These are phyloP conservation scores for Halophytophthora batemanensis DNA, from an alignment of 352 stramenopile species.

Conservation along the genomic window DNA sequence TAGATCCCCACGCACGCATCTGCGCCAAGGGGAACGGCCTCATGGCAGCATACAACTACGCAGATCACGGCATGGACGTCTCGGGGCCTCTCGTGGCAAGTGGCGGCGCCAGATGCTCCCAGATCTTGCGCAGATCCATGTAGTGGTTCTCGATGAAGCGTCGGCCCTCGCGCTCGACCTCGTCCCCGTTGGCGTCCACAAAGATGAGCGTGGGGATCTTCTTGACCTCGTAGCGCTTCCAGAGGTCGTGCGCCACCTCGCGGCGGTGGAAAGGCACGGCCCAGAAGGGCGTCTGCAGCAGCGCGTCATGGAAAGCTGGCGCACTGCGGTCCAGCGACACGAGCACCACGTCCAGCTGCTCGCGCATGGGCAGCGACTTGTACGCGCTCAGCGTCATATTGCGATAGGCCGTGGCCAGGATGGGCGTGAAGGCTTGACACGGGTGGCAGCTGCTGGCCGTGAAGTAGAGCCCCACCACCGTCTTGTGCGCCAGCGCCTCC, in stretches of 20 bases:
- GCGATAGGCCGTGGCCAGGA: conserved; percentile 55
- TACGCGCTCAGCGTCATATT: conserved; percentile 67
- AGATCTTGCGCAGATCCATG: conserved; percentile 59
- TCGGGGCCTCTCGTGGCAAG: conserved; percentile 12
- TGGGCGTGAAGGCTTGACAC: conserved; percentile 61
- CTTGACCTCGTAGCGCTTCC: conserved; percentile 69
- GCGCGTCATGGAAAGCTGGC: conserved; percentile 49
- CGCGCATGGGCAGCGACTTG: conserved; percentile 50
- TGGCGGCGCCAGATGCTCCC: conserved; percentile 37
- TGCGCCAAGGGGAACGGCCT: too few species aligned
- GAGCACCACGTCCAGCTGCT: conserved; percentile 58
- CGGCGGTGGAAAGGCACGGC: conserved; percentile 51
- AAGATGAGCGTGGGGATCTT: conserved; percentile 70
- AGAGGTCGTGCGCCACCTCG: conserved; percentile 50
- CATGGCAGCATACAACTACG: too few species aligned
- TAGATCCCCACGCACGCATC: too few species aligned
- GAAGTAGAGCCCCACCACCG: conserved; percentile 63
- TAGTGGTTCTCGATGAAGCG: conserved; percentile 62
- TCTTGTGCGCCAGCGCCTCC: conserved; percentile 52
- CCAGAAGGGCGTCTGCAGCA: conserved; percentile 61
- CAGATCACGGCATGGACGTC: conserved; percentile 26
- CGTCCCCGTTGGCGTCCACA: conserved; percentile 55
- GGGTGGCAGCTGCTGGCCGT: conserved; percentile 54
- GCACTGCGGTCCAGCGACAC: conserved; percentile 56
- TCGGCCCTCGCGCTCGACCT: conserved; percentile 60